Evolutionary conservation across 2,329 filamentous ascomycete genomes (phyloP).

Genomic region (Pseudocercospora eumusae): DNA sequence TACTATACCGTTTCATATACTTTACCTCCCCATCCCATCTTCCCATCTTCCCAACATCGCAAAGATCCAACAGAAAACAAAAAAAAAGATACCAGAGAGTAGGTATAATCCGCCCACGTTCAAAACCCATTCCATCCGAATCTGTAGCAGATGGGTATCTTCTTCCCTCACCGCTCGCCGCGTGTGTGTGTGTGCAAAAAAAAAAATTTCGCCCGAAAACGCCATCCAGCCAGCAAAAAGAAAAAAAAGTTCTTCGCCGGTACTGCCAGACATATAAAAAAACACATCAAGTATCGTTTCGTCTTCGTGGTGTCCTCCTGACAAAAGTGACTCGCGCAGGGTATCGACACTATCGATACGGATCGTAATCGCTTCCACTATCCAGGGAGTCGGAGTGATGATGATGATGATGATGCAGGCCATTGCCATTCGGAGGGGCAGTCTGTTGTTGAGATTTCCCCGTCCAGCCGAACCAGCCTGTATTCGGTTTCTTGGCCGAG

Average conservation of each 20-base stretch:
- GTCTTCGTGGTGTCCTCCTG: slow-evolving; percentile 5
- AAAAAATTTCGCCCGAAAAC: not conserved
- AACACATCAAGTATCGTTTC: not conserved
- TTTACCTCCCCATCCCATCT: no score
- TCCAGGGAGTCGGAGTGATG: slow-evolving; percentile 1
- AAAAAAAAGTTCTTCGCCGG: not conserved
- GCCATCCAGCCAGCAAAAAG: not conserved
- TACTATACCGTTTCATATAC: not conserved
- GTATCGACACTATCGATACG: slow-evolving; percentile 30
- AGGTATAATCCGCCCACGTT: not conserved
- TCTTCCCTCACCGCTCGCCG: not conserved
- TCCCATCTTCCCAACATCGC: not conserved
- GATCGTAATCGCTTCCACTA: slow-evolving; percentile 30
- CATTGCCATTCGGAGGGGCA: slow-evolving; percentile 4
- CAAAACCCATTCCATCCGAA: not conserved
- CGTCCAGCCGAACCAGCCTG: slow-evolving; percentile 32
- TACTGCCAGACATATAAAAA: not conserved
- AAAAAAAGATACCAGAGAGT: not conserved
- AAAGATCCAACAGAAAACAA: not conserved
- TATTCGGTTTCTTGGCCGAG: slow-evolving; percentile 20
- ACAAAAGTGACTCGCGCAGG: slow-evolving; percentile 2
- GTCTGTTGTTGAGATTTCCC: slow-evolving; percentile 22
- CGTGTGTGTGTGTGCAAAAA: not conserved
- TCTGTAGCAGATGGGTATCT: not conserved
- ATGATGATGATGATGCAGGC: slow-evolving; percentile 19